Percentiles rank a stretch among this genome's conserved stretches.
Evolutionary conservation across 2,329 filamentous ascomycete species (phyloP).

Genomic region (Cercospora sesami): DNA sequence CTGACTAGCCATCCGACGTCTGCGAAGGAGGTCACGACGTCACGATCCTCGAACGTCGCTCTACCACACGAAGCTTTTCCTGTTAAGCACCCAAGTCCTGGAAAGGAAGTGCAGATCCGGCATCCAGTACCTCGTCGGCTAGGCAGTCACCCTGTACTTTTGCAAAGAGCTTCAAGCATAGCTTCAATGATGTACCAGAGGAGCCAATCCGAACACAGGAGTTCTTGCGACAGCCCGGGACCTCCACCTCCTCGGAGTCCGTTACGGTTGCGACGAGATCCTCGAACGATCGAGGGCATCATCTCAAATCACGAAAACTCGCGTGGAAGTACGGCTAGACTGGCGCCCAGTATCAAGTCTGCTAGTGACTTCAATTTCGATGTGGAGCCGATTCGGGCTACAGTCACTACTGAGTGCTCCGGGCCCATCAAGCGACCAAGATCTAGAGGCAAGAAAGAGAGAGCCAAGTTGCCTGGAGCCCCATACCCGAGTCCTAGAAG

Average conservation of each 20-base stretch:
- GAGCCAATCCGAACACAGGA: constrained; percentile 29
- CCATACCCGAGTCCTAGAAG: constrained; percentile 28
- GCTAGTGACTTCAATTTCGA: constrained; percentile 32
- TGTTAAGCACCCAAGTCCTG: constrained; percentile 31
- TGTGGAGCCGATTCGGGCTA: constrained; percentile 30
- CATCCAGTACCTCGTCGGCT: constrained; percentile 36
- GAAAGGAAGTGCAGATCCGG: constrained; percentile 34
- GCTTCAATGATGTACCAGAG: constrained; percentile 32
- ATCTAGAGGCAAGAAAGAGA: constrained; percentile 29
- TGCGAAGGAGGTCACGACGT: not conserved
- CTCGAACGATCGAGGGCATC: constrained; percentile 33
- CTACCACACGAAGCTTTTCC: constrained; percentile 36
- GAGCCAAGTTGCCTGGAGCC: constrained; percentile 18
- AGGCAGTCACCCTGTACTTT: constrained; percentile 34
- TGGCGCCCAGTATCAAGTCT: constrained; percentile 36
- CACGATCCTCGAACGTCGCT: constrained; percentile 26
- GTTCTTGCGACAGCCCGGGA: constrained; percentile 31
- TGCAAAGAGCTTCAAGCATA: constrained; percentile 38
- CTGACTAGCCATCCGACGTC: constrained; percentile 30
- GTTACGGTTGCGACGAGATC: constrained; percentile 32
- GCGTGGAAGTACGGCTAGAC: constrained; percentile 31
- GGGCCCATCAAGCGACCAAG: constrained; percentile 38
- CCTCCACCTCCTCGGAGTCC: constrained; percentile 40
- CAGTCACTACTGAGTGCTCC: constrained; percentile 38
- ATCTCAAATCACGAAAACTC: constrained; percentile 23